Conservation (phyloP, 2,329 filamentous ascomycete genomes). For the Emericellopsis cladophorae region DNA sequence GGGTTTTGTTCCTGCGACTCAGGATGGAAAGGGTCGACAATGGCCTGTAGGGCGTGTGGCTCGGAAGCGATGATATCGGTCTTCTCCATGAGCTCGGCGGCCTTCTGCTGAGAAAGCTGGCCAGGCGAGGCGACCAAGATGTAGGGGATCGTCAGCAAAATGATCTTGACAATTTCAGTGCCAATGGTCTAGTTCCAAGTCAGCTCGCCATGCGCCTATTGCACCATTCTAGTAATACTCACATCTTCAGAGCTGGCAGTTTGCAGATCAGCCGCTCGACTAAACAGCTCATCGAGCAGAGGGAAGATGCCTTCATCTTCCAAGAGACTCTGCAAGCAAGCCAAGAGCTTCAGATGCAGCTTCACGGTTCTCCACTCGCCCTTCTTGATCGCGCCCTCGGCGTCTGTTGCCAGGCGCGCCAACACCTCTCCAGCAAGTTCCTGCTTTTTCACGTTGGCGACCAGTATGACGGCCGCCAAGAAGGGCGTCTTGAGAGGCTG, state of each 20-base stretch:
- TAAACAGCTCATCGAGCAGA: conserved; percentile 76
- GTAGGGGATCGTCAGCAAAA: conserved; percentile 88
- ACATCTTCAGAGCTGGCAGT: conserved; percentile 89
- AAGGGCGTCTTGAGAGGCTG: conserved; percentile 98
- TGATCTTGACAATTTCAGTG: conserved; percentile 91
- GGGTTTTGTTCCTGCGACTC: conserved; percentile 51
- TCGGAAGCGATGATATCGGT: conserved; percentile 90
- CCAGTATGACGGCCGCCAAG: conserved; percentile 69
- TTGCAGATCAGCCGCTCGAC: conserved; percentile 81
- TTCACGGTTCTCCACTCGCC: conserved; percentile 89
- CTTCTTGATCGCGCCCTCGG: conserved; percentile 54
- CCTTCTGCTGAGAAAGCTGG: conserved; percentile 55
- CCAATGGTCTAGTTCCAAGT: conserved; percentile 41
- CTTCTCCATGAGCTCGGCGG: conserved; percentile 73
- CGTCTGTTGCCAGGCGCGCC: conserved; percentile 41
- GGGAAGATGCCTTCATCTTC: conserved; percentile 78
- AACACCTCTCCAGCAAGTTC: conserved; percentile 65
- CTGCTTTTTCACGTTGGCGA: conserved; percentile 65
- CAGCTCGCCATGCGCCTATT: too few species aligned
- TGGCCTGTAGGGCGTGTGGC: conserved; percentile 68
- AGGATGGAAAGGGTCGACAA: conserved; percentile 75
- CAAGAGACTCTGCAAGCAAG: conserved; percentile 69
- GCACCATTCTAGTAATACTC: conserved; percentile 20
- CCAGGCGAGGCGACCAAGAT: conserved; percentile 62
- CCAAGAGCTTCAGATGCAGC: conserved; percentile 76